Percentiles rank a stretch among this genome's conserved stretches.
phyloP scores from a whole-genome alignment of 768 basidiomycete species.

The Tephrocybe sp. region DNA sequence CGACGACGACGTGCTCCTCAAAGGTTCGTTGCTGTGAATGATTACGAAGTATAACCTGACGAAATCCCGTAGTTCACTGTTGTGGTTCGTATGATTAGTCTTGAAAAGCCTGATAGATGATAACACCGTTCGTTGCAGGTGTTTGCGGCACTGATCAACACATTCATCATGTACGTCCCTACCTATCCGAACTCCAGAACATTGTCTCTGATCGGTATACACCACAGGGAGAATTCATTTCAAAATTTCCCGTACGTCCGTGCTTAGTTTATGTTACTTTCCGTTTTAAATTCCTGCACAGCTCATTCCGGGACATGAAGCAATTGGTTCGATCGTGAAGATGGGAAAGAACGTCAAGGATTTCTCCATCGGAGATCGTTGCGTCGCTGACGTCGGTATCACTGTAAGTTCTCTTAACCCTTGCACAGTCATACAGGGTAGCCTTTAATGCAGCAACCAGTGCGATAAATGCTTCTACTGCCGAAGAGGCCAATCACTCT shows the following conservation, averaged over 20 bases:
- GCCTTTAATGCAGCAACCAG: conserved; percentile 30
- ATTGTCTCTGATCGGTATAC: neutral
- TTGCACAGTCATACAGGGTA: conserved; percentile 9
- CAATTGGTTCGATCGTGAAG: conserved; percentile 69
- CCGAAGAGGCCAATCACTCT: conserved; percentile 73
- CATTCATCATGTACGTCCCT: conserved; percentile 48
- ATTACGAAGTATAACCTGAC: conserved; percentile 6
- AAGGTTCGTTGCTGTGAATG: conserved; percentile 36
- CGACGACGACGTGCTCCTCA: conserved; percentile 72
- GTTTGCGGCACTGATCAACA: conserved; percentile 64
- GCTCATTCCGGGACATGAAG: conserved; percentile 76
- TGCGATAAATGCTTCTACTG: conserved; percentile 89
- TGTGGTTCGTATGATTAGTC: conserved; percentile 32
- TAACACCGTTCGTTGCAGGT: conserved; percentile 27
- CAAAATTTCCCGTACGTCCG: conserved; percentile 49
- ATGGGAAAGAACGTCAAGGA: conserved; percentile 79
- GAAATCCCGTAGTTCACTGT: conserved; percentile 29
- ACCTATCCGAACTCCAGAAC: neutral
- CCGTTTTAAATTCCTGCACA: conserved; percentile 18
- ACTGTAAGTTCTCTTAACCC: conserved; percentile 37
- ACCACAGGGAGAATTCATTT: conserved; percentile 52
- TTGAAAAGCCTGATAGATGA: neutral
- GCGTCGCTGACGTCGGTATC: conserved; percentile 77
- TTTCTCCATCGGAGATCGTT: conserved; percentile 76
- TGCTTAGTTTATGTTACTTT: neutral